A percentile compares a stretch with the other conserved stretches of the same genome.
Evolutionary conservation across 2,329 filamentous ascomycete genomes (phyloP).

Genomic region (Microdochium nivale): DNA sequence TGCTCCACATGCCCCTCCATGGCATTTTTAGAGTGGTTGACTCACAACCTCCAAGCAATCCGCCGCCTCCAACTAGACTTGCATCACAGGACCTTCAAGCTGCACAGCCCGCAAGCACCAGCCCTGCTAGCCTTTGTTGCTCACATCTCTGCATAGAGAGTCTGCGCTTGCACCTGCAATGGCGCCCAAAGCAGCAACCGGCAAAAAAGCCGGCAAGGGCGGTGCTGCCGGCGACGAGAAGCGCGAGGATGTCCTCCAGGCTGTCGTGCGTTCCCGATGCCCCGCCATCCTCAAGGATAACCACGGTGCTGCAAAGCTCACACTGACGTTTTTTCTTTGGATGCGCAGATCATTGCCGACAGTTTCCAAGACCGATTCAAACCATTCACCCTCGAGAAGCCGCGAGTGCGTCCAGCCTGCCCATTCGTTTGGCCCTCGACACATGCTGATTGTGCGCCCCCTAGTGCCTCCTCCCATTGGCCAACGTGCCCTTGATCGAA

Average conservation of each 20-base stretch:
- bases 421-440: too few relatives aligned
- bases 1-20: neutral
- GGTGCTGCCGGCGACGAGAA: slow-evolving; percentile 17
- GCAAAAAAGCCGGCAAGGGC: slow-evolving; percentile 10
- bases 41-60: neutral
- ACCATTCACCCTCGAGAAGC: slow-evolving; percentile 81
- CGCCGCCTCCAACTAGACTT: neutral
- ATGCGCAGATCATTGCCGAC: slow-evolving; percentile 71
- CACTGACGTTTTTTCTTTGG: neutral
- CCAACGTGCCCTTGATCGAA: slow-evolving; percentile 91
- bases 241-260: slow-evolving; percentile 22
- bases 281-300: neutral
- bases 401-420: slow-evolving; percentile 55
- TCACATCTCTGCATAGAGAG: neutral
- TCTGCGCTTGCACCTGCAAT: neutral
- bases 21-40: neutral
- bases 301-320: neutral
- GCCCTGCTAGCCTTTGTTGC: neutral
- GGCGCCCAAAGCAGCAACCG: neutral
- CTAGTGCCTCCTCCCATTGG: slow-evolving; percentile 85
- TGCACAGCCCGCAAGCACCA: neutral
- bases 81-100: neutral
- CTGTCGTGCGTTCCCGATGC: slow-evolving; percentile 15
- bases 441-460: neutral
- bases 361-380: slow-evolving; percentile 88